phyloP scores from a whole-genome alignment of 2,329 filamentous ascomycete genomes.

The Tolypocladium sp. region DNA sequence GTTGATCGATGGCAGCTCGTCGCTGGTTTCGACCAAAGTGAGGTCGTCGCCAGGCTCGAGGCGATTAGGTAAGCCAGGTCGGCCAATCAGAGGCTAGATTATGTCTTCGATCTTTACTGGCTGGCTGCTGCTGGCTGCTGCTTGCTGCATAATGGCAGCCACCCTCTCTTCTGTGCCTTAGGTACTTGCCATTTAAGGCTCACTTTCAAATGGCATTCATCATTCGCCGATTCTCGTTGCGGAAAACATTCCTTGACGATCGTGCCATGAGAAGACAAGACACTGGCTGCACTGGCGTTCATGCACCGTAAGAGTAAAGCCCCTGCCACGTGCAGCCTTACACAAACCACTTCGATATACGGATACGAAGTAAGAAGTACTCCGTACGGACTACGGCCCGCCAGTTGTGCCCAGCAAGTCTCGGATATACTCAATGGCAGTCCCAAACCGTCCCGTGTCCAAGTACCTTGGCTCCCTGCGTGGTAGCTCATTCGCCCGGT shows the following conservation, averaged over 20 bases:
- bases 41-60: slow-evolving; percentile 16
- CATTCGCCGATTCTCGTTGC: neutral
- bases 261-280: neutral
- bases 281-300: neutral
- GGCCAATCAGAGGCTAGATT: slow-evolving; percentile 11
- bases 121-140: neutral
- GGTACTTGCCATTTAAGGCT: neutral
- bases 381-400: neutral
- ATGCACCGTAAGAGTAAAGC: neutral
- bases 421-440: neutral
- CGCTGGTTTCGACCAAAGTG: slow-evolving; percentile 7
- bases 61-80: slow-evolving; percentile 17
- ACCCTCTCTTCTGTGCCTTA: no score
- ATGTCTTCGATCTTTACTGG: neutral
- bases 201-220: neutral
- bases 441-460: neutral
- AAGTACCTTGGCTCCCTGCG: slow-evolving; percentile 9
- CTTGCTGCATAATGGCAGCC: no score
- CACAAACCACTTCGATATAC: neutral
- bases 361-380: neutral
- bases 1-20: slow-evolving; percentile 13
- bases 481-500: neutral
- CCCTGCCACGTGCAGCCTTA: neutral
- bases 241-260: neutral
- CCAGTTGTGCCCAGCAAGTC: neutral